Base-by-base conservation (phyloP, 148 eudicot species). In the Camellia lanceoleosa region DNA sequence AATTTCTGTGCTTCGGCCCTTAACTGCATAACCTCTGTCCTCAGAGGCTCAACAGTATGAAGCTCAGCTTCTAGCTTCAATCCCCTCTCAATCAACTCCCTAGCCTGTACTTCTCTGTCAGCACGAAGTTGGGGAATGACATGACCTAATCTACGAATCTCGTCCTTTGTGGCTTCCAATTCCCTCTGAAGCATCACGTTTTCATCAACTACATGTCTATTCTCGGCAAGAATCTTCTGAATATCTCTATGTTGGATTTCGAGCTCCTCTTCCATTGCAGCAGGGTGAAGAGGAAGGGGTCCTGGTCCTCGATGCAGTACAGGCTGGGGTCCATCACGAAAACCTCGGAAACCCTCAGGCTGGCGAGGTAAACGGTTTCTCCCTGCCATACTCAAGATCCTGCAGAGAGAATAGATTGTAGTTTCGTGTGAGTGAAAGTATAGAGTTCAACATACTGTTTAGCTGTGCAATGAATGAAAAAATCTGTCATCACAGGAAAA, bases 61-160 rank as follows among this genome's bases (percentile, higher is more conserved):
- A 95, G 89, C 84, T 93, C 94, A 82, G 90, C 91, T 83, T 95
- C 97, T 64, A 95, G 84, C 87, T 89, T 91, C 86, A 90, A 67
- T 61, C 87, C 85, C 74, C 92, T 90, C 54, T 93, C 94, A 75
- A 90, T 75, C 79, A 93, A 81, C 83, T 88, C 92, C 82, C 90
- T 85, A 73, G 80, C 80, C 56, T 82, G 88, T 15, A 83, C 87
- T 70, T 93, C 96, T 81, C 80, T 77, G 4, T 95, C 97, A 16
- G 87, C 87, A 55, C 87, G 94, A 71, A 93, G 76, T 79, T 93
- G 87, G 38, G 83, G 85, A 59, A 93, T 86, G 59, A 87, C 73
- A 82, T 87, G 95, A 81, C 83, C 87, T 79, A 93, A 85, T 74
- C 94, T 87, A 80, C 83, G 91, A 61, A 91, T 85, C 84, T 95